Conservation (phyloP, 495 filamentous ascomycete species). For the Aspergillus hancockii region DNA sequence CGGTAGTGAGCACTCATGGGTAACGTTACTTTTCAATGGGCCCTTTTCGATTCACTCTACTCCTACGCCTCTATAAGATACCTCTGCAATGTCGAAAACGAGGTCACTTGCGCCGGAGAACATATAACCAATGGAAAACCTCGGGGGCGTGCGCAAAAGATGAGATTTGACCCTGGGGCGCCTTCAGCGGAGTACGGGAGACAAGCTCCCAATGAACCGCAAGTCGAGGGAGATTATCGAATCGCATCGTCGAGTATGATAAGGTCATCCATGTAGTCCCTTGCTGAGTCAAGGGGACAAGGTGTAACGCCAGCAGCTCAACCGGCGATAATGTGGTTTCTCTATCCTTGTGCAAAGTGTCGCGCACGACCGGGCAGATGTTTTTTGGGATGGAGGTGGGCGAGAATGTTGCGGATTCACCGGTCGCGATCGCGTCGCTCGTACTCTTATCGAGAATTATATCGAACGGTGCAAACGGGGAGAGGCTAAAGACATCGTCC, state of each 20-base stretch:
- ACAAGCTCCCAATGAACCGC: slow-evolving; percentile 33
- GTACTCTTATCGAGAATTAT: slow-evolving; percentile 47
- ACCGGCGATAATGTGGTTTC: slow-evolving; percentile 31
- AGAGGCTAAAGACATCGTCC: slow-evolving; percentile 29
- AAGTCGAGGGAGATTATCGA: slow-evolving; percentile 30
- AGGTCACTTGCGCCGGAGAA: slow-evolving; percentile 33
- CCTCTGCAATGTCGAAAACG: background rate
- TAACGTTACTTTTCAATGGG: too few species aligned
- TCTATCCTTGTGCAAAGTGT: slow-evolving; percentile 12
- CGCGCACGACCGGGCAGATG: slow-evolving; percentile 29
- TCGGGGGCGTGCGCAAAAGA: slow-evolving; percentile 35
- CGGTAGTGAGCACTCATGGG: too few species aligned
- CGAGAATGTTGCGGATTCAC: slow-evolving; percentile 19
- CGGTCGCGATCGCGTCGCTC: slow-evolving; percentile 45
- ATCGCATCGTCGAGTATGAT: slow-evolving; percentile 42
- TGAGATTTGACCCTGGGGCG: slow-evolving; percentile 36
- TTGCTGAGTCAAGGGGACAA: slow-evolving; percentile 33
- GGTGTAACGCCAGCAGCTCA: slow-evolving; percentile 40
- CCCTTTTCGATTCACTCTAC: background rate
- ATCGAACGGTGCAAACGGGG: slow-evolving; percentile 36
- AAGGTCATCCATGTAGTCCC: slow-evolving; percentile 37
- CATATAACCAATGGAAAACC: slow-evolving; percentile 47
- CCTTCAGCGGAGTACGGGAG: slow-evolving; percentile 37
- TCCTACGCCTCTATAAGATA: background rate
- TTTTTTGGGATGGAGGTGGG: slow-evolving; percentile 8